These are phyloP conservation scores for Arthrinium phaeospermum DNA, from an alignment of 2,329 filamentous ascomycete species.

Conservation along the genomic window DNA sequence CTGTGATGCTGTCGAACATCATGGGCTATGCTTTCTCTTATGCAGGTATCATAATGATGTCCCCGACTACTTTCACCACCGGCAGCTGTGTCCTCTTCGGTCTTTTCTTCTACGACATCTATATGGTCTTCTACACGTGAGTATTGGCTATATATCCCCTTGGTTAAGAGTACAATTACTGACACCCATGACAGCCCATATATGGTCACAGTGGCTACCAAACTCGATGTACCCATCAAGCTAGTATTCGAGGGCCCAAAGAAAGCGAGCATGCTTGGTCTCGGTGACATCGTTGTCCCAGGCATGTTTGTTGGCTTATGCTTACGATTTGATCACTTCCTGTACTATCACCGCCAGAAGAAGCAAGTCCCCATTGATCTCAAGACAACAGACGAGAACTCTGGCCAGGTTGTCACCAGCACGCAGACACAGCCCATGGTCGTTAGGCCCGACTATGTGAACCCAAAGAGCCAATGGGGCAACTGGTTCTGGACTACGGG, in stretches of 20 bases:
- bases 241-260: conserved; percentile 74
- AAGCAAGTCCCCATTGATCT: conserved; percentile 49
- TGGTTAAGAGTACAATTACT: background rate
- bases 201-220: conserved; percentile 87
- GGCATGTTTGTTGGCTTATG: conserved; percentile 90
- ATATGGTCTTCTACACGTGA: conserved; percentile 86
- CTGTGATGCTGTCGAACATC: conserved; percentile 74
- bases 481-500: conserved; percentile 77
- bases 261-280: conserved; percentile 81
- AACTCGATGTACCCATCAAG: conserved; percentile 91
- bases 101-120: conserved; percentile 93
- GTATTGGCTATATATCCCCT: conserved; percentile 37
- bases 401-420: conserved; percentile 42
- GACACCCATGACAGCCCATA: conserved; percentile 61
- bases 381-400: conserved; percentile 36
- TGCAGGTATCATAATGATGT: conserved; percentile 79
- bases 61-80: conserved; percentile 85
- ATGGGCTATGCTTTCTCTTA: conserved; percentile 90
- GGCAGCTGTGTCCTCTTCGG: conserved; percentile 78
- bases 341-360: conserved; percentile 76
- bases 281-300: conserved; percentile 93
- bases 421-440: conserved; percentile 50
- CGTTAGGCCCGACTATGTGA: conserved; percentile 58
- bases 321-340: conserved; percentile 88
- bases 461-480: conserved; percentile 78